phyloP scores from a whole-genome alignment of 2,329 filamentous ascomycete genomes.

The Fusarium poae region DNA sequence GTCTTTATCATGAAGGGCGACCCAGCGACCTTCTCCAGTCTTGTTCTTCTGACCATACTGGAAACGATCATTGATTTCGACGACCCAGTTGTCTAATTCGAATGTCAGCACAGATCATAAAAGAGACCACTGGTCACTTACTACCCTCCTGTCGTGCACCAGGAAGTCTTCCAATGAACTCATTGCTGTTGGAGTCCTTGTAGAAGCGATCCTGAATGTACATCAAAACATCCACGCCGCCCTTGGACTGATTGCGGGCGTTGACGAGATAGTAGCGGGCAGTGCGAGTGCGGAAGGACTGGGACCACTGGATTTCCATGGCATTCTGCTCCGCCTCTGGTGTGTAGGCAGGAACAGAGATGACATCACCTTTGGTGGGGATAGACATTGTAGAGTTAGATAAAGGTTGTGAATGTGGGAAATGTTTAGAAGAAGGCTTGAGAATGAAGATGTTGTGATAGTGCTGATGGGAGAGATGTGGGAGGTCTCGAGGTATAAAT shows the following conservation, averaged over 20 bases:
- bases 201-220: conserved; percentile 36
- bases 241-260: conserved; percentile 32
- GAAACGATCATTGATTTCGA: conserved; percentile 28
- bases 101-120: rapidly evolving
- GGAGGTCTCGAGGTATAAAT: not conserved
- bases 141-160: conserved; percentile 26
- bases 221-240: conserved; percentile 21
- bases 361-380: conserved; percentile 17
- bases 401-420: too few species aligned
- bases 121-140: not conserved
- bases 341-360: conserved; percentile 26
- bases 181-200: conserved; percentile 13
- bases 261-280: conserved; percentile 35
- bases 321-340: conserved; percentile 23
- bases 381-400: conserved; percentile 21
- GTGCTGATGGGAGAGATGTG: rapidly evolving
- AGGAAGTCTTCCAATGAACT: conserved; percentile 27
- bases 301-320: conserved; percentile 31
- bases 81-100: conserved; percentile 8
- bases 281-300: conserved; percentile 17
- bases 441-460: not conserved
- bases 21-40: conserved; percentile 29
- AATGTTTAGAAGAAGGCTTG: not conserved
- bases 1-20: conserved; percentile 33
- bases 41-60: conserved; percentile 42